phyloP scores from a whole-genome alignment of 2,329 filamentous ascomycete genomes.

The Colletotrichum sp. region DNA sequence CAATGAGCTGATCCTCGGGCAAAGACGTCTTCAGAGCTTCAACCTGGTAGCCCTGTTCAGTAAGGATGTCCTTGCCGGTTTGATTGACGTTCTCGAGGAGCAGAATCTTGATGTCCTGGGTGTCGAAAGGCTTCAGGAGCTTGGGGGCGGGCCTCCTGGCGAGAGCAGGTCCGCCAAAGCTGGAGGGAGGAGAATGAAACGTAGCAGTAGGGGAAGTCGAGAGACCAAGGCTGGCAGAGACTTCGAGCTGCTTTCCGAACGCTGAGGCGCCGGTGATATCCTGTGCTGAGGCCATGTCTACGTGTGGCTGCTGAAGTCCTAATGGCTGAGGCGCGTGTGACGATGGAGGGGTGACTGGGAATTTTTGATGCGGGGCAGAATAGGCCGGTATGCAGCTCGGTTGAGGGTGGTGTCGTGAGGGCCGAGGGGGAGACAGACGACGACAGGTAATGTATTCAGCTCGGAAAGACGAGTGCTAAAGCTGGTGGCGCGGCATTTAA shows the following conservation, averaged over 20 bases:
- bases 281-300: constrained; percentile 50
- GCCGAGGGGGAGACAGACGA: background rate
- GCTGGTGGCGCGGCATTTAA: background rate
- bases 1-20: constrained; percentile 90
- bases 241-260: constrained; percentile 36
- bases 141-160: constrained; percentile 61
- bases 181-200: constrained; percentile 76
- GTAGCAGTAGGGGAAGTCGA: constrained; percentile 77
- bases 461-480: background rate
- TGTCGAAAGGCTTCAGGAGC: constrained; percentile 92
- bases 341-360: constrained; percentile 4
- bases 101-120: constrained; percentile 94
- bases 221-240: constrained; percentile 67
- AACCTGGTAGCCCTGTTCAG: constrained; percentile 91
- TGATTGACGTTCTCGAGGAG: constrained; percentile 96
- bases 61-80: constrained; percentile 84
- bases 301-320: background rate
- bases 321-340: background rate
- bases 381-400: background rate
- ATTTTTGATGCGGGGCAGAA: constrained; percentile 5
- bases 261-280: constrained; percentile 49
- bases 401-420: background rate
- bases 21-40: constrained; percentile 89
- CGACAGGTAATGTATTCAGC: background rate
- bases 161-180: constrained; percentile 56